Evolutionary conservation across 1,139 yeast genomes (phyloP), one percentile per base, ranked within the genome.

Genomic region (Saccharomycopsis hybrid): DNA sequence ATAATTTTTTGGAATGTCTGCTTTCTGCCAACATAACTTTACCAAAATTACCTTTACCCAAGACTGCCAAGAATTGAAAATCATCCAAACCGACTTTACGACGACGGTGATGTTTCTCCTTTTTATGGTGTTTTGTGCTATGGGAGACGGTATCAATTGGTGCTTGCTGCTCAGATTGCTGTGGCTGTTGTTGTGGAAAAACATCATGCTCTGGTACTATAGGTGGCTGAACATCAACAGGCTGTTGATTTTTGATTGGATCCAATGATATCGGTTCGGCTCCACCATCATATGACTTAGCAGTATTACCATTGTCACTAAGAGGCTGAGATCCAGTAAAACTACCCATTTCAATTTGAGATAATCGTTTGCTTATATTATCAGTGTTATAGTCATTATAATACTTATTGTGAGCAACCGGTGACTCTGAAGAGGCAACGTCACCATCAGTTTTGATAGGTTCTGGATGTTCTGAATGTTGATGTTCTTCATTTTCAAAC

Each of bases 21-120:
- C 96, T 85, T 69, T 89, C 96, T 2, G 97, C 97, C 58, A 92
- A 76, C 90, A 92, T 87, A 52, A 92, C 97, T 64, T 92, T 92
- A 69, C 98, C 98, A 65, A 92, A 92, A 65, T 92, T 92, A 68
- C 97, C 98, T 64, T 89, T 90, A 63, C 98, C 98, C 57, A 92
- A 74, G 5, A 92, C 98, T 8, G 97, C 95, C 61, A 92, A 71
- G 61, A 92, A 85, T 61, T 87, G 86, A 72, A 90, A 92, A 68
- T 92, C 97, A 65, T 92, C 97, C 57, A 92, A 76, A 0, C 97
- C 97, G 53, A 90, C 84, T 68, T 88, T 88, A 61, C 85, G 78
- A 49, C 71, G 70, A 56, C 67, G 72, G n/a, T n/a, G n/a, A n/a
- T n/a, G n/a, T 65, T 51, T 60, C 63, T 51, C 49, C 44, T 48